Conservation (phyloP, 164 flowering plant species). For the Tinospora cordifolia region DNA sequence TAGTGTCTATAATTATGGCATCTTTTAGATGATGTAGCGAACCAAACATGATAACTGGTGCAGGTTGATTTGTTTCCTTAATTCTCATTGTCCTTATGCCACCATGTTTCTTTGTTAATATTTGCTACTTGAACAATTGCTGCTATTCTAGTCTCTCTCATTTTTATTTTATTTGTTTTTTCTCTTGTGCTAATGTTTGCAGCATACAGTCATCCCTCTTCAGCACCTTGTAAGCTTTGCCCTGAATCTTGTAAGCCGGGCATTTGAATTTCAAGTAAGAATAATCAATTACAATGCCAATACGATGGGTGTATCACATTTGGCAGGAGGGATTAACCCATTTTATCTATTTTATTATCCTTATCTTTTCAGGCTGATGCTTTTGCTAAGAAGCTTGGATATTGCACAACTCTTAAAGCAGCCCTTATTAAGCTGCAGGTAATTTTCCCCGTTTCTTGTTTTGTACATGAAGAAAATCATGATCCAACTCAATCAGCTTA, state of each 20-base stretch:
- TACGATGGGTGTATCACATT: neutral
- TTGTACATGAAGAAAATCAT: neutral
- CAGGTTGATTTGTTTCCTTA: neutral
- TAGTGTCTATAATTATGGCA: too few relatives aligned
- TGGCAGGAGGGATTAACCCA: neutral
- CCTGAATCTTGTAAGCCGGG: slow-evolving; percentile 87
- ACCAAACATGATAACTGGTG: neutral
- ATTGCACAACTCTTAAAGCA: slow-evolving; percentile 53
- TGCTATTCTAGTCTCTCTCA: neutral
- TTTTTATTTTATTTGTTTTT: neutral
- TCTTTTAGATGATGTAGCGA: too few relatives aligned
- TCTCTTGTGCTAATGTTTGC: slow-evolving; percentile 21
- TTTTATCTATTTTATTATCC: neutral
- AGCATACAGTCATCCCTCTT: slow-evolving; percentile 88
- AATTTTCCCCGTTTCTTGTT: neutral
- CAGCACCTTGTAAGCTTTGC: slow-evolving; percentile 85
- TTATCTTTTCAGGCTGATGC: slow-evolving; percentile 72
- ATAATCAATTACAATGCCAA: neutral
- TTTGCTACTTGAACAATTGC: neutral
- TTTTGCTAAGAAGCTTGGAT: slow-evolving; percentile 91
- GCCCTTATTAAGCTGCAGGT: slow-evolving; percentile 96
- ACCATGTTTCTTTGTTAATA: neutral
- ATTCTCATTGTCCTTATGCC: neutral
- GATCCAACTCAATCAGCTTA: neutral
- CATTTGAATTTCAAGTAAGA: slow-evolving; percentile 95